phyloP scores from a whole-genome alignment of 805 yeast species.

The Maudiozyma saulgeensis region DNA sequence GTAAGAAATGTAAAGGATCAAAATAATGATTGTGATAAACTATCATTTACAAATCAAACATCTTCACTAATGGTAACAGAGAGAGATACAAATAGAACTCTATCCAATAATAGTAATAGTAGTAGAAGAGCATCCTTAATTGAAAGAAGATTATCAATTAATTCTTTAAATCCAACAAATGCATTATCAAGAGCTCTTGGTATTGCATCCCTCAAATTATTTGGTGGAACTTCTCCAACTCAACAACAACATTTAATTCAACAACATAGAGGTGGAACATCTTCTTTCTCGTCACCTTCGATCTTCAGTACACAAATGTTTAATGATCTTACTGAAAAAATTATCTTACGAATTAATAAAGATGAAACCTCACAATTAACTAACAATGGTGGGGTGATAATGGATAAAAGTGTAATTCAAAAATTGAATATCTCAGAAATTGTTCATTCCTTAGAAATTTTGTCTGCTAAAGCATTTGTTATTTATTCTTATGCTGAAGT shows the following conservation, averaged over 20 bases:
- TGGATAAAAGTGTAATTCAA: conserved; percentile 7
- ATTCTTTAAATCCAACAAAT: conserved; percentile 66
- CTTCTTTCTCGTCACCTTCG: conserved; percentile 2
- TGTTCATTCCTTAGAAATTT: conserved; percentile 47
- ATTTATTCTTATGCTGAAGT: conserved; percentile 83
- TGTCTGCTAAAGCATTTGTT: conserved; percentile 87
- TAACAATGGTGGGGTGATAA: not conserved
- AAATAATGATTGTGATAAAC: not conserved
- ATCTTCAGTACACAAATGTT: conserved; percentile 22
- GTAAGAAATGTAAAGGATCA: not conserved
- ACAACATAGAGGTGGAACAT: not conserved
- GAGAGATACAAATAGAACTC: not conserved
- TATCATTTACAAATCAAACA: too few species aligned
- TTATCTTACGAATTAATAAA: conserved; percentile 22
- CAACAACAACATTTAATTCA: conserved; percentile 25
- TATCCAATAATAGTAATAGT: conserved; percentile 5
- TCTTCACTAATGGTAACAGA: not conserved
- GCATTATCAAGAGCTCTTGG: conserved; percentile 84
- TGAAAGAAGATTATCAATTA: conserved; percentile 56
- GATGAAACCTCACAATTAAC: not conserved
- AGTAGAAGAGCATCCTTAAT: conserved; percentile 53
- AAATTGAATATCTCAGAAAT: conserved; percentile 20
- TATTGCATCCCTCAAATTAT: conserved; percentile 77
- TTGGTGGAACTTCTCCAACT: conserved; percentile 38
- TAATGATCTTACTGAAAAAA: conserved; percentile 26